Conservation (phyloP, 2,329 filamentous ascomycete genomes). For the Aphanocladium album region DNA sequence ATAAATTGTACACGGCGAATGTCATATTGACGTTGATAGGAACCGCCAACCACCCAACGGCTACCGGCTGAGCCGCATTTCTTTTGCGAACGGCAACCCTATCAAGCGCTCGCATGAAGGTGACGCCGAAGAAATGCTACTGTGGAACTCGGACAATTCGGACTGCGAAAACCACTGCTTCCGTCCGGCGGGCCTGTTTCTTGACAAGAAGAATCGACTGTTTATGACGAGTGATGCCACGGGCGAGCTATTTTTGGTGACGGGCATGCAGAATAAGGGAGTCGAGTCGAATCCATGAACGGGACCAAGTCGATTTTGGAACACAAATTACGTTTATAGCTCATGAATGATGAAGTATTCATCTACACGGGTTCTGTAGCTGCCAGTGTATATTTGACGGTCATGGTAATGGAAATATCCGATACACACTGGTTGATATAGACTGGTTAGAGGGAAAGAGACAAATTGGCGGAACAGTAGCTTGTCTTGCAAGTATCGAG, state of each 20-base stretch:
- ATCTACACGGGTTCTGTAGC: too few relatives aligned
- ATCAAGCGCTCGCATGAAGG: constrained; percentile 29
- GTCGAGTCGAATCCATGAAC: neutral
- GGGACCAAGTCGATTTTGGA: too few relatives aligned
- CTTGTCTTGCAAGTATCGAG: too few relatives aligned
- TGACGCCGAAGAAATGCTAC: constrained; percentile 39
- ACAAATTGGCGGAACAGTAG: too few relatives aligned
- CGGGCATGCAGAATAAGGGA: constrained; percentile 10
- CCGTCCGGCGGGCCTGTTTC: constrained; percentile 44
- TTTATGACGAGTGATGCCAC: constrained; percentile 50
- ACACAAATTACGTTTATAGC: too few relatives aligned
- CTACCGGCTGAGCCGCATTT: constrained; percentile 33
- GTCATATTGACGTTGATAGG: constrained; percentile 15
- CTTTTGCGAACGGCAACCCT: constrained; percentile 32
- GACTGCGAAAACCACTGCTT: constrained; percentile 43
- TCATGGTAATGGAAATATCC: too few relatives aligned
- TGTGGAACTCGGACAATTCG: constrained; percentile 43
- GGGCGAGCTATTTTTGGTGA: constrained; percentile 49
- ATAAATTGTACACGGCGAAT: too few relatives aligned
- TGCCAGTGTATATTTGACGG: too few relatives aligned
- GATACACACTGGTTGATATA: too few relatives aligned
- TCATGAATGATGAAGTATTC: too few relatives aligned
- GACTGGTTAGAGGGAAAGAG: too few relatives aligned
- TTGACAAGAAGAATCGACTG: constrained; percentile 37
- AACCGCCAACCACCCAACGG: constrained; percentile 30